These are phyloP conservation scores for Trypanosoma conorhini DNA, from an alignment of 208 protist genomes.

Conservation along the genomic window DNA sequence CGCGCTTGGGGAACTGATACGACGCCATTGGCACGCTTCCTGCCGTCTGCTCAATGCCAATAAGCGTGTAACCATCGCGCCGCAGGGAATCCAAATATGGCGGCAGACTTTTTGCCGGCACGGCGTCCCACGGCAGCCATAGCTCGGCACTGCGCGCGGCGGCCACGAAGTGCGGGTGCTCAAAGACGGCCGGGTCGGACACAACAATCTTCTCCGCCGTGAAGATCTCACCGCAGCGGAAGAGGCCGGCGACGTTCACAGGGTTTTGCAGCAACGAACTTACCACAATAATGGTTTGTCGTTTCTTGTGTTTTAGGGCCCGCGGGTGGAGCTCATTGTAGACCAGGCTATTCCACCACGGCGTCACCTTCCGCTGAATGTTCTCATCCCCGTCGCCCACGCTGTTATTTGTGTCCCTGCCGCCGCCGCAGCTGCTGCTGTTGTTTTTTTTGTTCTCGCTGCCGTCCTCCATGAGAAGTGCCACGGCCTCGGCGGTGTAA, in stretches of 20 bases:
- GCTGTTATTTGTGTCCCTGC: constrained; percentile 7
- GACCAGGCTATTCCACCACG: constrained; percentile 88
- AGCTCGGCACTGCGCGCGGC: constrained; percentile 86
- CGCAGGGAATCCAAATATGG: constrained; percentile 63
- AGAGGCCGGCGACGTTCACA: constrained; percentile 89
- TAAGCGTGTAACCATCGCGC: constrained; percentile 77
- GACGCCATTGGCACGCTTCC: constrained; percentile 70
- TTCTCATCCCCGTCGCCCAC: constrained; percentile 45
- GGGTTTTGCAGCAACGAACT: constrained; percentile 86
- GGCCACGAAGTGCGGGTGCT: constrained; percentile 89
- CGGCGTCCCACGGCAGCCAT: constrained; percentile 87
- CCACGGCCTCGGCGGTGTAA: constrained; percentile 69
- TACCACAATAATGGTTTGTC: constrained; percentile 83
- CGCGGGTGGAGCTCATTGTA: constrained; percentile 90
- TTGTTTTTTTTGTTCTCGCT: background rate
- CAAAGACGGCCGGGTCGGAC: constrained; percentile 70
- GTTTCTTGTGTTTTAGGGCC: constrained; percentile 34
- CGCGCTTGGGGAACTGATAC: constrained; percentile 69
- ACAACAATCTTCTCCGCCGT: constrained; percentile 77
- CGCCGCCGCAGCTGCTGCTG: background rate
- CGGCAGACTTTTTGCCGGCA: constrained; percentile 49
- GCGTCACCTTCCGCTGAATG: constrained; percentile 85
- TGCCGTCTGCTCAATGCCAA: constrained; percentile 92
- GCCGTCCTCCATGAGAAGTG: constrained; percentile 51
- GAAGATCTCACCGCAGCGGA: constrained; percentile 91